phyloP scores from a whole-genome alignment of 306 rosid genomes.

The Prunus mongolica region DNA sequence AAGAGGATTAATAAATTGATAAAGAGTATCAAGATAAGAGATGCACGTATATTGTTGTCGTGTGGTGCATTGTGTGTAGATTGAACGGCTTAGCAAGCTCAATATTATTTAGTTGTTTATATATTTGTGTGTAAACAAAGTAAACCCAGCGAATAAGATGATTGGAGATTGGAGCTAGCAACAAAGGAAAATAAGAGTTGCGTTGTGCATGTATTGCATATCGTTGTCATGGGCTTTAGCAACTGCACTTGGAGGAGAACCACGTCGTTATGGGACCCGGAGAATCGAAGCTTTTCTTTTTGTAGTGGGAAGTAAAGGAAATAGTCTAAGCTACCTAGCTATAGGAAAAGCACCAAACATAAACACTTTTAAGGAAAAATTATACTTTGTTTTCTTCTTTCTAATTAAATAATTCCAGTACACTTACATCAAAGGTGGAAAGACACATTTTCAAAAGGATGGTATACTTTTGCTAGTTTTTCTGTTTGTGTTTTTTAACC shows the following conservation, averaged over 20 bases:
- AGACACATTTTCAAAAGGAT: background rate
- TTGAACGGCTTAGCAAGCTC: background rate
- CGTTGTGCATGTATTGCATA: background rate
- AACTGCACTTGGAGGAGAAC: conserved; percentile 17
- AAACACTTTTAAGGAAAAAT: background rate
- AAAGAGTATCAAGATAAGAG: background rate
- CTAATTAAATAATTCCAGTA: background rate
- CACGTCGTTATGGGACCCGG: conserved; percentile 30
- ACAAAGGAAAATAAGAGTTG: background rate
- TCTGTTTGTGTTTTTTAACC: no score
- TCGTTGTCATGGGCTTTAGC: conserved; percentile 15
- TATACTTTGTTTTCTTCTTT: background rate
- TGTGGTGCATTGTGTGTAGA: background rate
- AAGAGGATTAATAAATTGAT: background rate
- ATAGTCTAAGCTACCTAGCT: background rate
- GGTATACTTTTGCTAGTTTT: no score
- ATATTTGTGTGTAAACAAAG: background rate
- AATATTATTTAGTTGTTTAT: no score
- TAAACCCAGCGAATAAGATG: no score
- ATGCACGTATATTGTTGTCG: background rate
- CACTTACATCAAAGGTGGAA: background rate
- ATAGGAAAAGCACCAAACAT: background rate
- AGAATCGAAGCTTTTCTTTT: conserved; percentile 24
- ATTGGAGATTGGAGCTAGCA: no score
- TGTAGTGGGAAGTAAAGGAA: conserved; percentile 29